Evolutionary conservation across 352 stramenopile genomes (phyloP), one percentile per base, ranked within the genome.

Genomic region (Peronospora farinosa): DNA sequence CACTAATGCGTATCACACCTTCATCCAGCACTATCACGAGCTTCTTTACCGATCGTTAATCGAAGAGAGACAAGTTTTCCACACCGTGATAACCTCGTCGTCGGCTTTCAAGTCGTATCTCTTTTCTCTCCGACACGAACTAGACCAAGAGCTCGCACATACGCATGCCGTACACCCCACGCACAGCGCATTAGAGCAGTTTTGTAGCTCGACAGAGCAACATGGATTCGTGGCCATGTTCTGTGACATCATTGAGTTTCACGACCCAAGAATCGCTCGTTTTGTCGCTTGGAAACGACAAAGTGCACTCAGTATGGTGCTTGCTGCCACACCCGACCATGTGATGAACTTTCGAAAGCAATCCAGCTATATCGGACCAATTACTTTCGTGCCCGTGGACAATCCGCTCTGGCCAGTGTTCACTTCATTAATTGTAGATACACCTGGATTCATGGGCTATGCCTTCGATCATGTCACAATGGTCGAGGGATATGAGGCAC

Each of bases 221-320:
- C 66, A 86, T 43, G 75, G 73, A 17, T 87, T 91, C 40, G 61
- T 91, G 13, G 79, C 71, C 47, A 87, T 88, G 72, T 88, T 88
- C 36, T 85, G 77, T 43, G 74, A 88, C 35, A 74, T 91, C 23
- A 54, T 86, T 40, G 66, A 84, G 61, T 88, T 91, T 41, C 63
- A 50, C 1, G 69, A 90, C 31, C 58, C 65, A 4, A 56, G 53
- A 30, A 70, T 90, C 23, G 78, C 65, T 8, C 63, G 67, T 2
- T 81, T 83, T 12, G 74, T 90, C 7, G 76, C 65, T 8, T 58
- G 61, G 45, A 72, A 77, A 40, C 67, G 78, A 10, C 75, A 84
- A 11, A 67, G 67, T 38, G 78, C 76, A 11, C 55, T 86, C 25
- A 78, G 62, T 27, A 83, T 86, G 60, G 76, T 90, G 40, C 53